These are phyloP conservation scores for Elaeis guineensis DNA, from an alignment of 176 grass and related monocot species.

Conservation along the genomic window DNA sequence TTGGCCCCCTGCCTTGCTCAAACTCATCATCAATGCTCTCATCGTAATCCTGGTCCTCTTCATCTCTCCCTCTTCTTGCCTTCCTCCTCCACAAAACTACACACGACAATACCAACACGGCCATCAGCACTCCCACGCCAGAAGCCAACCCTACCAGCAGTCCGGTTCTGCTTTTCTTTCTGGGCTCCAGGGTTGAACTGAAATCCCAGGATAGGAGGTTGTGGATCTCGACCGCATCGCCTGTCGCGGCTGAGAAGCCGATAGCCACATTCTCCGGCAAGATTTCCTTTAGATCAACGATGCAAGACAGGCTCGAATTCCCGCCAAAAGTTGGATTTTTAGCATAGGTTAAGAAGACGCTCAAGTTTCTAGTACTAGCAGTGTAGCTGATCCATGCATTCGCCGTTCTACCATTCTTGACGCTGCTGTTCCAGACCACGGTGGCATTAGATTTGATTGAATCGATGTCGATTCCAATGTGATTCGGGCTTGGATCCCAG, in stretches of 20 bases:
- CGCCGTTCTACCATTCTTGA: constrained; percentile 50
- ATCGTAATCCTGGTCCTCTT: constrained; percentile 23
- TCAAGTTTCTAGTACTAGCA: constrained; percentile 35
- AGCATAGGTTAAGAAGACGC: constrained; percentile 61
- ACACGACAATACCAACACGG: background rate
- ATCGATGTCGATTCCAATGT: constrained; percentile 60
- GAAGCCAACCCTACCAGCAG: constrained; percentile 20
- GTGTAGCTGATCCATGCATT: constrained; percentile 67
- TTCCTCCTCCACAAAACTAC: constrained; percentile 15
- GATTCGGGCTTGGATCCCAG: constrained; percentile 50
- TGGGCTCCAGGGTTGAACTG: constrained; percentile 41
- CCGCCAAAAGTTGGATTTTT: constrained; percentile 14
- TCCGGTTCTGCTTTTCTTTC: constrained; percentile 13
- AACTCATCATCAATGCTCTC: constrained; percentile 24
- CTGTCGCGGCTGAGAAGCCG: constrained; percentile 73
- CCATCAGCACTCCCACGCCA: background rate
- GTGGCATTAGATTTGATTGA: constrained; percentile 38
- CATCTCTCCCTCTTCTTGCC: constrained; percentile 13
- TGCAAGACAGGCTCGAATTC: constrained; percentile 29
- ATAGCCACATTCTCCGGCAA: constrained; percentile 45
- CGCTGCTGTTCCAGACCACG: constrained; percentile 33
- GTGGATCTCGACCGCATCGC: constrained; percentile 52
- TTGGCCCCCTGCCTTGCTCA: constrained; percentile 48
- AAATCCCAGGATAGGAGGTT: constrained; percentile 73
- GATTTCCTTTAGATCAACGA: constrained; percentile 42